Base-by-base conservation (phyloP, 2,329 filamentous ascomycete species). In the Colletotrichum liriopes region DNA sequence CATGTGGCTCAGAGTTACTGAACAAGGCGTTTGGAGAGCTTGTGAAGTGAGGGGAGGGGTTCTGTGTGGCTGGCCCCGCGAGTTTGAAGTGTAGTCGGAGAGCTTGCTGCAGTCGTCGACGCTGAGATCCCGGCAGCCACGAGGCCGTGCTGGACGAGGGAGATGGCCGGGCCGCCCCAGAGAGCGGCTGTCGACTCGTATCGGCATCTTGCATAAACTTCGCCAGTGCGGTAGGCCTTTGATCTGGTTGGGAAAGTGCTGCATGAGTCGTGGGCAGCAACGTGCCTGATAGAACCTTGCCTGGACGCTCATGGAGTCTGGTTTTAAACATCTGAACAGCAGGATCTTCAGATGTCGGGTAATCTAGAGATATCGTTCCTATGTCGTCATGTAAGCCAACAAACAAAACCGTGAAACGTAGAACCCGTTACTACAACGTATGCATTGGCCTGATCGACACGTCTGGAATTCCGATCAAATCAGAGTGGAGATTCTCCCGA, bases 401-500 rank as follows among this genome's bases (percentile, higher is more conserved):
- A n/a, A 67, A 71, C 64, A 26, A 39, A 68, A 51, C 39, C 51
- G 51, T 71, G 64, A 68, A 68, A 68, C 68, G 29, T 6, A 49
- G 41, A 20, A 2, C 14, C 35, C 5, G 14, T 49, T 37, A 39
- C 29, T 26, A 39, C 7, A 51, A 49, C 14, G 20, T 43, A 16
- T 60, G 41, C 39, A 60, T 60, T 32, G 26, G 11, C 14, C 29
- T n/a, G 26, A 11, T n/a, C 26, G 26, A 20, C 9, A 45, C 26
- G 12, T 32, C 6, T 37, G 35, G 35, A 37, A 8, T 37, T 37
- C 26, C 26, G 49, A 32, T 14, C 8, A 52, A 6, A 14, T 32
- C 20, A 8, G 32, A 37, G 23, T 37, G 32, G 12, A 16, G 32
- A 37, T 20, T 29, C 49, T 29, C 26, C 23, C 14, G 49, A 52